phyloP scores from a whole-genome alignment of 805 yeast genomes.

The Candida chauliodis region DNA sequence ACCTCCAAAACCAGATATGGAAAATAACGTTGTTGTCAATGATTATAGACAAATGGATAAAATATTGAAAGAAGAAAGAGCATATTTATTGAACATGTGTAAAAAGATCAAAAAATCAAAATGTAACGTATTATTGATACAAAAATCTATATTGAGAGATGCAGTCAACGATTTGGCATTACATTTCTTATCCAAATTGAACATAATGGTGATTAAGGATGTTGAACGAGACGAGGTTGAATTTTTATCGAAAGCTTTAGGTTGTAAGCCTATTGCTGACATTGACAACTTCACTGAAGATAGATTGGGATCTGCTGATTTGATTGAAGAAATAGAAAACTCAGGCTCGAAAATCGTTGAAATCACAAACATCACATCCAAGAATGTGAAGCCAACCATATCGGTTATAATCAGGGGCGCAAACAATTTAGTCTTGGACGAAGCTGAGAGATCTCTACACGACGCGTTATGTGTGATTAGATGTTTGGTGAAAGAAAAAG shows the following conservation, averaged over 20 bases:
- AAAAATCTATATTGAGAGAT: conserved; percentile 89
- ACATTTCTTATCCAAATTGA: conserved; percentile 89
- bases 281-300: conserved; percentile 90
- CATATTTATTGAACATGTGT: conserved; percentile 89
- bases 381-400: conserved; percentile 63
- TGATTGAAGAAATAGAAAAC: conserved; percentile 86
- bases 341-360: conserved; percentile 88
- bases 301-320: conserved; percentile 86
- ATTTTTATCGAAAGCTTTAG: conserved; percentile 77
- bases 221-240: conserved; percentile 96
- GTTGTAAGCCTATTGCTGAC: conserved; percentile 96
- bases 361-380: conserved; percentile 68
- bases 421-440: conserved; percentile 84
- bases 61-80: conserved; percentile 95
- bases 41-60: conserved; percentile 99
- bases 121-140: conserved; percentile 87
- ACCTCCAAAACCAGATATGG: conserved; percentile 97
- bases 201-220: conserved; percentile 91
- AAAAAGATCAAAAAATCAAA: conserved; percentile 95
- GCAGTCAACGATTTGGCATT: conserved; percentile 93
- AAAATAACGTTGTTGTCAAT: conserved; percentile 93
- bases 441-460: conserved; percentile 94
- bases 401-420: conserved; percentile 95
- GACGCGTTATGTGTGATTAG: conserved; percentile 94
- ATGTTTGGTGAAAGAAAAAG: conserved; percentile 83